phyloP scores from a whole-genome alignment of 306 rosid species.

The Sicyos edulis region DNA sequence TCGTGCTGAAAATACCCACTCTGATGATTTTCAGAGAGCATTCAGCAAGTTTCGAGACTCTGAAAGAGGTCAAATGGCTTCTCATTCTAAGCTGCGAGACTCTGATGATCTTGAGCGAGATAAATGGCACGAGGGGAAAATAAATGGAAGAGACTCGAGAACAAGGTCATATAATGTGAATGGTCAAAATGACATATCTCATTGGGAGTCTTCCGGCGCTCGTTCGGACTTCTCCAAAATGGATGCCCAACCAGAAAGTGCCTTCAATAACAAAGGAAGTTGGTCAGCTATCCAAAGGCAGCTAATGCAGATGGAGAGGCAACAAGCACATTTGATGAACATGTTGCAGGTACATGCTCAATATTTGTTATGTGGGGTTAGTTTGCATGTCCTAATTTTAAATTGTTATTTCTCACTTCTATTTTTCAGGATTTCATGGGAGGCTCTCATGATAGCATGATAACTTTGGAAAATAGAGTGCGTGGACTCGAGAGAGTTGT shows the following conservation, averaged over 20 bases:
- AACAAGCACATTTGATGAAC: slow-evolving; percentile 93
- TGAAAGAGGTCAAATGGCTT: slow-evolving; percentile 47
- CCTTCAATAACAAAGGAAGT: slow-evolving; percentile 77
- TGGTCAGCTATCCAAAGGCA: slow-evolving; percentile 96
- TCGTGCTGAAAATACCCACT: slow-evolving; percentile 38
- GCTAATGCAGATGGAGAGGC: slow-evolving; percentile 85
- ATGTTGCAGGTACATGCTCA: slow-evolving; percentile 74
- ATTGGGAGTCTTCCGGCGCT: slow-evolving; percentile 60
- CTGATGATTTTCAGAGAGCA: slow-evolving; percentile 48
- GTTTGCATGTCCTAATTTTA: slow-evolving; percentile 23
- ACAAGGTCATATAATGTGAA: slow-evolving; percentile 43
- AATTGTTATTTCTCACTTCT: slow-evolving; percentile 16
- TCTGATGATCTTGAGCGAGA: slow-evolving; percentile 43
- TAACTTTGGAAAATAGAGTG: slow-evolving; percentile 92
- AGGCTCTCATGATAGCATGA: slow-evolving; percentile 92
- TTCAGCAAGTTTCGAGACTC: slow-evolving; percentile 43
- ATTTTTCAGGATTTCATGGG: slow-evolving; percentile 95
- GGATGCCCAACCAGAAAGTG: slow-evolving; percentile 74
- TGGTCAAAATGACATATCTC: slow-evolving; percentile 52
- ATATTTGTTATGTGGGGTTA: slow-evolving; percentile 16
- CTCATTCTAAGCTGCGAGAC: slow-evolving; percentile 43
- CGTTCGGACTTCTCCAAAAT: slow-evolving; percentile 67
- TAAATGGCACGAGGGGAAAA: slow-evolving; percentile 59
- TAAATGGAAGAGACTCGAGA: slow-evolving; percentile 59
- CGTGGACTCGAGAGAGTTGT: slow-evolving; percentile 96